Percentiles rank a stretch among this genome's conserved stretches.
phyloP scores from a whole-genome alignment of 164 flowering plant genomes.

The Houttuynia cordata region DNA sequence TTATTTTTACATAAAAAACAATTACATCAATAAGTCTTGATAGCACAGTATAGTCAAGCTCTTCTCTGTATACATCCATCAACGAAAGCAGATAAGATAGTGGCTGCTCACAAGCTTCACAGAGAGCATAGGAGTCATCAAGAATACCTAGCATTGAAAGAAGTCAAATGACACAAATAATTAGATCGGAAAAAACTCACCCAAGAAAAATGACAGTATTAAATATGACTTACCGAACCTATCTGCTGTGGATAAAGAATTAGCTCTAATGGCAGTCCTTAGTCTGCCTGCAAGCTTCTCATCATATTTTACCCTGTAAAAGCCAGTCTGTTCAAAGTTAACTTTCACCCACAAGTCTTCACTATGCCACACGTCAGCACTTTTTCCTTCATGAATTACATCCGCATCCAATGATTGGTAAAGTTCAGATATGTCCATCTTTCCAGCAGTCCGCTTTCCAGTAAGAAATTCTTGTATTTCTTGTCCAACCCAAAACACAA shows the following conservation, averaged over 20 bases:
- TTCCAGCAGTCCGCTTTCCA: slow-evolving; percentile 35
- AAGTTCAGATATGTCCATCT: slow-evolving; percentile 31
- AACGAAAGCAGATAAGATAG: slow-evolving; percentile 68
- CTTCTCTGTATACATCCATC: slow-evolving; percentile 76
- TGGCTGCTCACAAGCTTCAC: slow-evolving; percentile 63
- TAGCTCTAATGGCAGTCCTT: slow-evolving; percentile 58
- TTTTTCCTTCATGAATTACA: slow-evolving; percentile 1
- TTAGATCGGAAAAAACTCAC: neutral
- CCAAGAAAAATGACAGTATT: neutral
- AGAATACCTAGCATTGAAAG: slow-evolving; percentile 52
- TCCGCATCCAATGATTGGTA: slow-evolving; percentile 16
- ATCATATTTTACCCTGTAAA: slow-evolving; percentile 95
- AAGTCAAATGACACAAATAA: neutral
- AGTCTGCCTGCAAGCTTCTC: slow-evolving; percentile 65
- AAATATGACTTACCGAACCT: slow-evolving; percentile 55
- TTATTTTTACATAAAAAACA: too few relatives aligned
- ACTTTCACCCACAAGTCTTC: slow-evolving; percentile 56
- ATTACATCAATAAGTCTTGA: slow-evolving; percentile 73
- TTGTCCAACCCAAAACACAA: slow-evolving; percentile 73
- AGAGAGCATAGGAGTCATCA: slow-evolving; percentile 87
- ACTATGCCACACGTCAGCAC: slow-evolving; percentile 3
- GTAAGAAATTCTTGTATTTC: slow-evolving; percentile 42
- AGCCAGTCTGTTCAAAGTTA: slow-evolving; percentile 85
- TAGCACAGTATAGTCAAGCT: slow-evolving; percentile 75
- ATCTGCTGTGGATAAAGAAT: slow-evolving; percentile 58